These are phyloP conservation scores for Solanum rostratum DNA, from an alignment of 257 asterid genomes.

Conservation along the genomic window DNA sequence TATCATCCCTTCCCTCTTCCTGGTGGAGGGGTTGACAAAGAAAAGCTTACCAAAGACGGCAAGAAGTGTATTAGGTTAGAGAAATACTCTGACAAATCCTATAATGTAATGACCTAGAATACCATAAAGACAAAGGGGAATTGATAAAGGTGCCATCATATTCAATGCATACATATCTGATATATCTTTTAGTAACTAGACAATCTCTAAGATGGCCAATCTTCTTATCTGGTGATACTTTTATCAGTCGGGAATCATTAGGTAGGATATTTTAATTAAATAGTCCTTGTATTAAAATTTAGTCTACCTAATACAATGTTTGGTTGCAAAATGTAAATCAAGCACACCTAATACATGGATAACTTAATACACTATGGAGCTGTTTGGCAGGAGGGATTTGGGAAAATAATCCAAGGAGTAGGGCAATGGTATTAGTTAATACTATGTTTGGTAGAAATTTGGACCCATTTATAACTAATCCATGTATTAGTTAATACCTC, in stretches of 20 bases:
- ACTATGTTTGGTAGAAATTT: too few relatives aligned
- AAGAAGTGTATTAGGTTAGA: not conserved
- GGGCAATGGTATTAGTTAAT: too few relatives aligned
- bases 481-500: too few relatives aligned
- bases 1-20: not conserved
- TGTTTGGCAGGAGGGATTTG: too few relatives aligned
- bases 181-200: not conserved
- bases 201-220: not conserved
- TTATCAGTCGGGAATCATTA: not conserved
- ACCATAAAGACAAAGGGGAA: not conserved
- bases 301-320: too few relatives aligned
- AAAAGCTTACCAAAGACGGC: not conserved
- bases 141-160: not conserved
- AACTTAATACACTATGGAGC: too few relatives aligned
- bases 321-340: too few relatives aligned
- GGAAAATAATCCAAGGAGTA: too few relatives aligned
- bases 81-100: not conserved
- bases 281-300: too few relatives aligned
- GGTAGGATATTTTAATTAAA: too few relatives aligned
- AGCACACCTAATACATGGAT: too few relatives aligned
- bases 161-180: not conserved
- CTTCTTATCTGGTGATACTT: not conserved
- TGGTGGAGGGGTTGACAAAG: not conserved
- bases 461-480: too few relatives aligned
- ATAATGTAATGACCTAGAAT: not conserved